Conservation (phyloP, 306 rosid genomes). For the Myrica gale region DNA sequence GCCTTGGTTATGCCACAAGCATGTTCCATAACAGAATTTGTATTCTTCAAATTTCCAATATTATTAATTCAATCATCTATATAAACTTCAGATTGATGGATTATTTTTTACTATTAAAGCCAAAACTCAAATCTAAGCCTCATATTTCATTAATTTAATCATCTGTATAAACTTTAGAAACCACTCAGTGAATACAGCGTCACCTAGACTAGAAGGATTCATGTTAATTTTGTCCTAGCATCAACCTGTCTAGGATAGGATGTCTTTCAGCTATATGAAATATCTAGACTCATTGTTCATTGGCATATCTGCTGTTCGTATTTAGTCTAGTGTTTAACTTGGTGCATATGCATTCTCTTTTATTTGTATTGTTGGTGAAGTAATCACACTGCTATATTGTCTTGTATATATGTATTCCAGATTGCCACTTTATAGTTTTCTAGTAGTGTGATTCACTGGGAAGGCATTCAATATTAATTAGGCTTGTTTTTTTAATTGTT, state of each 20-base stretch:
- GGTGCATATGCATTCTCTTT: not conserved
- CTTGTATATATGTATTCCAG: not conserved
- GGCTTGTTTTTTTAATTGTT: not conserved
- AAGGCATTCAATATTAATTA: not conserved
- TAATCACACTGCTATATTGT: not conserved
- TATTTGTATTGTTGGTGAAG: constrained; percentile 8
- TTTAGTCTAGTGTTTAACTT: constrained; percentile 1
- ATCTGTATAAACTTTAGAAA: constrained; percentile 21
- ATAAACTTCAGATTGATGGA: not conserved
- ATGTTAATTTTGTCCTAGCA: not conserved
- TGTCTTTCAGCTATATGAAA: not conserved
- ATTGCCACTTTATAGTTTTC: constrained; percentile 15
- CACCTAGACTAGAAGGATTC: not conserved
- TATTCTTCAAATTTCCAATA: constrained; percentile 2
- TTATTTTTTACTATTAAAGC: constrained; percentile 18
- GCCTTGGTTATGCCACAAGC: constrained; percentile 19
- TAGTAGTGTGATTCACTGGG: constrained; percentile 8
- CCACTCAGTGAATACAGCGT: constrained; percentile 6
- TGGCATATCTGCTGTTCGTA: not conserved
- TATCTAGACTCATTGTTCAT: not conserved
- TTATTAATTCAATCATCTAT: not conserved
- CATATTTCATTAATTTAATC: constrained; percentile 22
- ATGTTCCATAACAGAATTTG: constrained; percentile 25
- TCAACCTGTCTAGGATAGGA: not conserved
- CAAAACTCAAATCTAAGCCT: constrained; percentile 1